Evolutionary conservation across 2,329 filamentous ascomycete genomes (phyloP).

Genomic region (Aspergillus uvarum): DNA sequence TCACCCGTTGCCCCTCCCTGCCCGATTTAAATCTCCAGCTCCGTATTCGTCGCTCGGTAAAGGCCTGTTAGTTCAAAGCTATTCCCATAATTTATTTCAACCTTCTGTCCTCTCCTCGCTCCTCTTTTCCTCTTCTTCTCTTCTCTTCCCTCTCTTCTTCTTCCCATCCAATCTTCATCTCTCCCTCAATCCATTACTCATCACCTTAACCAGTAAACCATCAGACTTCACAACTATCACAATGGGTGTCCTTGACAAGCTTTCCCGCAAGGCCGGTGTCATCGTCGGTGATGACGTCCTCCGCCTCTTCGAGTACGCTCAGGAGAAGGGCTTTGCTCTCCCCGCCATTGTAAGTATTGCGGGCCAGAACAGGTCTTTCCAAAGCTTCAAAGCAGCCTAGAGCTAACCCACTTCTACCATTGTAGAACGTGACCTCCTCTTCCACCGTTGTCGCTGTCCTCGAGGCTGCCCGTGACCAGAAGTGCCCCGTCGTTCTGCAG

Average conservation of each 20-base stretch:
- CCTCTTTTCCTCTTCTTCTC: conserved; percentile 5
- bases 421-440: conserved; percentile 84
- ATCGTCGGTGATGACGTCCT: conserved; percentile 67
- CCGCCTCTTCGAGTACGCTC: conserved; percentile 82
- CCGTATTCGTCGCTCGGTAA: conserved; percentile 31
- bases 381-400: not conserved
- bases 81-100: conserved; percentile 16
- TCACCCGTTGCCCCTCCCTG: conserved; percentile 10
- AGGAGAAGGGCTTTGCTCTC: conserved; percentile 84
- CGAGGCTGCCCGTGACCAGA: conserved; percentile 90
- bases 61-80: conserved; percentile 11
- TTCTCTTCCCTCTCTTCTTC: conserved; percentile 12
- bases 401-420: not conserved
- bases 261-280: conserved; percentile 64
- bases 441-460: conserved; percentile 83
- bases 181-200: conserved; percentile 7
- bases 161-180: conserved; percentile 6
- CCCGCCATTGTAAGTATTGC: conserved; percentile 66
- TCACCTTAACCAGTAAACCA: conserved; percentile 6
- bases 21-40: conserved; percentile 16
- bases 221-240: conserved; percentile 20
- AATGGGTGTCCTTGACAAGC: conserved; percentile 54
- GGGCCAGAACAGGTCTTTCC: not conserved
- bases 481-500: conserved; percentile 90
- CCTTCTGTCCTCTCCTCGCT: not conserved